Evolutionary conservation across 345 rosid genomes (phyloP).

Genomic region (Hypericum androsaemum): DNA sequence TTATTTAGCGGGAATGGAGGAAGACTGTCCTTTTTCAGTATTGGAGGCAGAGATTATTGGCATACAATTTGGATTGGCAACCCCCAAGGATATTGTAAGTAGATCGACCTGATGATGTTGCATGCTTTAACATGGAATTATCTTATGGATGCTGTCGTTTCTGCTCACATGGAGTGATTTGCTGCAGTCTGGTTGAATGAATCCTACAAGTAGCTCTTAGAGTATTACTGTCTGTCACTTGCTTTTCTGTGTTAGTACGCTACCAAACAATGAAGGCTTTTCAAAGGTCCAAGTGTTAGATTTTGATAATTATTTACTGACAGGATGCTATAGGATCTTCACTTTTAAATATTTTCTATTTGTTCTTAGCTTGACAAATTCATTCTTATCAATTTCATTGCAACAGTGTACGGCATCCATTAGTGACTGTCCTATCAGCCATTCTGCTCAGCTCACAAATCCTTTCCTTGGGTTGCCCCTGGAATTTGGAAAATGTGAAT

Average conservation of each 20-base stretch:
- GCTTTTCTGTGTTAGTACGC: too few species aligned
- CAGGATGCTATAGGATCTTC: background rate
- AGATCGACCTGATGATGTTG: slow-evolving; percentile 8
- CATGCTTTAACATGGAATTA: background rate
- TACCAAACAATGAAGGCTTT: too few species aligned
- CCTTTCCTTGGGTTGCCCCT: slow-evolving; percentile 88
- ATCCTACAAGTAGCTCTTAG: too few species aligned
- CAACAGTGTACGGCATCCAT: slow-evolving; percentile 56
- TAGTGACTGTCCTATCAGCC: slow-evolving; percentile 58
- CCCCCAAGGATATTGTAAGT: slow-evolving; percentile 68
- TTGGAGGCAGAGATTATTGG: slow-evolving; percentile 63
- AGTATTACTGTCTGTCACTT: too few species aligned
- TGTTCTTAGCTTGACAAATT: slow-evolving; percentile 3
- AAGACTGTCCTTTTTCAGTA: slow-evolving; percentile 23
- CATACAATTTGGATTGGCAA: slow-evolving; percentile 60
- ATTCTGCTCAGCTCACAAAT: slow-evolving; percentile 69
- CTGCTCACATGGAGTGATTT: background rate
- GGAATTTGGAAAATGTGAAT: slow-evolving; percentile 80
- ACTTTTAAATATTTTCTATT: background rate
- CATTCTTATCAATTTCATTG: background rate
- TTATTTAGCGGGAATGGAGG: slow-evolving; percentile 38
- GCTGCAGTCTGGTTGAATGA: too few species aligned
- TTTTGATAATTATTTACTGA: too few species aligned
- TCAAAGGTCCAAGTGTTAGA: too few species aligned
- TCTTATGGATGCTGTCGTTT: background rate